Evolutionary conservation across 2,329 filamentous ascomycete genomes (phyloP).

Genomic region (Talaromyces atroroseus): DNA sequence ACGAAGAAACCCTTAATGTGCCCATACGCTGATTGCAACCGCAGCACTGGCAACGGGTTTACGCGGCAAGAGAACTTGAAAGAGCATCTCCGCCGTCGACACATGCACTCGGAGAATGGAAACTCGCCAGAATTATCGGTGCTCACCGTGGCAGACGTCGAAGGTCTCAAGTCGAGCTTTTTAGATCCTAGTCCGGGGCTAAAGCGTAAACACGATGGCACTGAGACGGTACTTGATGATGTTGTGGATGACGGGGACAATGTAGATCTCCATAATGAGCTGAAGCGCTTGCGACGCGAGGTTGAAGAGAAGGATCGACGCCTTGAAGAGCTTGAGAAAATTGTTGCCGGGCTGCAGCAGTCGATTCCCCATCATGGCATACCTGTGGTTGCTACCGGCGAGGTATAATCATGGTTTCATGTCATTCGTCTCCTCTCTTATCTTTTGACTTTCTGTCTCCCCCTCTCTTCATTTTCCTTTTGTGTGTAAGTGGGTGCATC

Average conservation of each 20-base stretch:
- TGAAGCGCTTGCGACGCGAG: conserved; percentile 62
- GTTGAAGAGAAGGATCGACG: conserved; percentile 53
- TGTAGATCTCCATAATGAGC: conserved; percentile 52
- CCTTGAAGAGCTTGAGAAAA: conserved; percentile 37
- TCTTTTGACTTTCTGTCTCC: background rate
- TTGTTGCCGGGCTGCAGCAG: conserved; percentile 33
- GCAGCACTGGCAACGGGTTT: conserved; percentile 81
- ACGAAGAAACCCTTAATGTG: conserved; percentile 85
- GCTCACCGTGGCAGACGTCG: conserved; percentile 25
- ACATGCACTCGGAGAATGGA: conserved; percentile 50
- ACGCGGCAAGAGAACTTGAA: conserved; percentile 90
- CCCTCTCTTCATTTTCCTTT: background rate
- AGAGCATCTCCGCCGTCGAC: conserved; percentile 87
- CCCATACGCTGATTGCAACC: conserved; percentile 80
- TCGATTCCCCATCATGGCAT: conserved; percentile 26
- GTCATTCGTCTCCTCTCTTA: background rate
- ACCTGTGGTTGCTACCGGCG: conserved; percentile 10
- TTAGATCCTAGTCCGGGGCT: conserved; percentile 23
- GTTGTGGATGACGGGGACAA: conserved; percentile 37
- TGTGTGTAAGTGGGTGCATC: conserved; percentile 5
- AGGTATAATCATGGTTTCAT: background rate
- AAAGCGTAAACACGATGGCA: conserved; percentile 26
- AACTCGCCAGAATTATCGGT: conserved; percentile 27
- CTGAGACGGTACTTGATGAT: conserved; percentile 19
- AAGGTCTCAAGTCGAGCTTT: conserved; percentile 25